A percentile compares a stretch with the other conserved stretches of the same genome.
Conservation (phyloP, 2,329 filamentous ascomycete species). For the Bisporella sp. region DNA sequence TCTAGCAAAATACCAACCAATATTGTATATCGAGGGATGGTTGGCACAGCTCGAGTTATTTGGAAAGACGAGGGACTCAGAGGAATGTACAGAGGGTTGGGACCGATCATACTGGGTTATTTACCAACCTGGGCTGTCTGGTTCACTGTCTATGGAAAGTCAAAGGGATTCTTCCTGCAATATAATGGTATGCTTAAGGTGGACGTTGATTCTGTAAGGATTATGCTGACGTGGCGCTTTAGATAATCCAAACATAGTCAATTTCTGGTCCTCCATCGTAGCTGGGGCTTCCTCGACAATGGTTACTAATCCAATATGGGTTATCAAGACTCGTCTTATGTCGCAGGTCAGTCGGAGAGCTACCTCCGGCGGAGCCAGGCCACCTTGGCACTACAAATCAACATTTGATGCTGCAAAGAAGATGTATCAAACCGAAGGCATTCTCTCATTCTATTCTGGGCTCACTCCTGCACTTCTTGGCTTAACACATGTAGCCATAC, state of each 20-base stretch:
- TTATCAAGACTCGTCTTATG: conserved; percentile 98
- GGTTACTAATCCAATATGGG: conserved; percentile 97
- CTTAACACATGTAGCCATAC: conserved; percentile 90
- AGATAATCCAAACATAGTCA: conserved; percentile 73
- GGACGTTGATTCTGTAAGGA: conserved; percentile 10
- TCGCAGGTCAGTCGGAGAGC: conserved; percentile 67
- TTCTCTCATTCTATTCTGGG: conserved; percentile 90
- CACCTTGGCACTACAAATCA: conserved; percentile 86
- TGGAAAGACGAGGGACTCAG: conserved; percentile 81
- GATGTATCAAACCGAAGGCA: conserved; percentile 88
- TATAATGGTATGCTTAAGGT: conserved; percentile 47
- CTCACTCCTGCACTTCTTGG: conserved; percentile 87
- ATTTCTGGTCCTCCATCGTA: conserved; percentile 82
- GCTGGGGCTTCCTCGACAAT: conserved; percentile 91
- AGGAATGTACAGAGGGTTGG: conserved; percentile 88
- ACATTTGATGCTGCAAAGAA: conserved; percentile 89
- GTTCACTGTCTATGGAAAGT: conserved; percentile 91
- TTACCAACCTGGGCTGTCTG: conserved; percentile 97
- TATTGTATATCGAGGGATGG: conserved; percentile 71
- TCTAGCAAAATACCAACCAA: conserved; percentile 30
- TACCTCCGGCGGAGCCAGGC: conserved; percentile 45
- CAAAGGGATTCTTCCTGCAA: conserved; percentile 66
- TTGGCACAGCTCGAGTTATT: conserved; percentile 81
- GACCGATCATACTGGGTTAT: conserved; percentile 92
- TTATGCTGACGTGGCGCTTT: conserved; percentile 12